A percentile compares a stretch with the other conserved stretches of the same genome.
Conservation (phyloP, 768 basidiomycete genomes). For the Suillus lakei region DNA sequence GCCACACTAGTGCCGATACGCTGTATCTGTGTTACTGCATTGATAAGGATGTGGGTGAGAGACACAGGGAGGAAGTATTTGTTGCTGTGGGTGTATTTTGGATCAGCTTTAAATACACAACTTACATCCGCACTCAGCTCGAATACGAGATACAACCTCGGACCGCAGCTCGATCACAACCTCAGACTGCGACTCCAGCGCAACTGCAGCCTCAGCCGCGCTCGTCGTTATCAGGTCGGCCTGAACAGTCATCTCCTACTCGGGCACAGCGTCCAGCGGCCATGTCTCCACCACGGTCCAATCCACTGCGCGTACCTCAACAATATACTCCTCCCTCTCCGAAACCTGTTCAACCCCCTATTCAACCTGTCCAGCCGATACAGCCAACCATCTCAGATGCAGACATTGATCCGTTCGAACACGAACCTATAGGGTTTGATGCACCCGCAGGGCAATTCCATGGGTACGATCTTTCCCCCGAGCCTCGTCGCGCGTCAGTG, state of each 20-base stretch:
- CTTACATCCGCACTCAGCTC: slow-evolving; percentile 34
- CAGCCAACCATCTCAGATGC: slow-evolving; percentile 30
- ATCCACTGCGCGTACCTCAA: slow-evolving; percentile 14
- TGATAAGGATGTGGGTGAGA: slow-evolving; percentile 57
- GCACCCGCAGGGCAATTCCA: slow-evolving; percentile 13
- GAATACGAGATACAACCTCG: slow-evolving; percentile 42
- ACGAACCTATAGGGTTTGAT: slow-evolving; percentile 31
- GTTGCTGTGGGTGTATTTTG: slow-evolving; percentile 48
- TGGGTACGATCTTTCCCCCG: slow-evolving; percentile 19
- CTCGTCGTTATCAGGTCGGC: slow-evolving; percentile 4
- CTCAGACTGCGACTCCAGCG: slow-evolving; percentile 17
- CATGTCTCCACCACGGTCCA: slow-evolving; percentile 7
- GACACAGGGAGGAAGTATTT: slow-evolving; percentile 57
- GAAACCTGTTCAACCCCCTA: not conserved
- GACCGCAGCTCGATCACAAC: slow-evolving; percentile 18
- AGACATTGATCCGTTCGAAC: slow-evolving; percentile 39
- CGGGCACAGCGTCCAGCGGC: not conserved
- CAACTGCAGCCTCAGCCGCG: slow-evolving; percentile 22
- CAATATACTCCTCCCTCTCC: slow-evolving; percentile 14
- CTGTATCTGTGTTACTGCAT: slow-evolving; percentile 72
- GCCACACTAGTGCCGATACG: slow-evolving; percentile 55
- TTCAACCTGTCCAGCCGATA: slow-evolving; percentile 17
- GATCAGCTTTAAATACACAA: not conserved
- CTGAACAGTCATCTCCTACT: slow-evolving; percentile 5
- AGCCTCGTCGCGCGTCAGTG: slow-evolving; percentile 34